phyloP scores from a whole-genome alignment of 495 filamentous ascomycete genomes.

The Lentithecium fluviatile region DNA sequence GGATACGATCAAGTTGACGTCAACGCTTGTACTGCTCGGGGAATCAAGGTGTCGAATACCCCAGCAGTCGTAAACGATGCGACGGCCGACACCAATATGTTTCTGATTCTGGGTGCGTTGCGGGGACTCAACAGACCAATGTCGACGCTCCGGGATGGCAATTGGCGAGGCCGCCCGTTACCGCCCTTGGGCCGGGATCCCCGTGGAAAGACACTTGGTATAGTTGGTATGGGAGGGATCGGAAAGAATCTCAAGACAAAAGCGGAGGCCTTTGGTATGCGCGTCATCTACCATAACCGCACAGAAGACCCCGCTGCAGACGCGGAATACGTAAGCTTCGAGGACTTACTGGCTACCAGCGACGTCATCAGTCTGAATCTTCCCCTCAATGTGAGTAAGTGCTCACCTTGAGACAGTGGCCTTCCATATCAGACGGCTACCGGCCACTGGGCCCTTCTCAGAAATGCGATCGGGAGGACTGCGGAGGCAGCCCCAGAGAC shows the following conservation, averaged over 20 bases:
- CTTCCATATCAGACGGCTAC: background rate
- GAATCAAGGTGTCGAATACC: constrained; percentile 74
- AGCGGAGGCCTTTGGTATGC: constrained; percentile 64
- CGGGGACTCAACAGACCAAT: constrained; percentile 68
- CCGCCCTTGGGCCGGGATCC: constrained; percentile 61
- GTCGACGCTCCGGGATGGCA: constrained; percentile 57
- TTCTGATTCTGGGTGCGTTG: constrained; percentile 73
- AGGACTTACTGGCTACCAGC: constrained; percentile 61
- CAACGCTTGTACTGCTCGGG: constrained; percentile 59
- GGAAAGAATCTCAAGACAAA: constrained; percentile 66
- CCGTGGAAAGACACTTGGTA: constrained; percentile 64
- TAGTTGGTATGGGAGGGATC: constrained; percentile 53
- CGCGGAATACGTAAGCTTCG: constrained; percentile 67
- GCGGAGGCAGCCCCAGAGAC: too few species aligned
- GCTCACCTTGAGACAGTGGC: background rate
- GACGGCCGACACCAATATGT: constrained; percentile 75
- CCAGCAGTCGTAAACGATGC: constrained; percentile 78
- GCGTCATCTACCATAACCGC: constrained; percentile 68
- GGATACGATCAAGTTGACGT: constrained; percentile 83
- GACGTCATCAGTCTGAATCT: constrained; percentile 78
- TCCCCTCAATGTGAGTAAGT: constrained; percentile 64
- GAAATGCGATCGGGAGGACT: background rate
- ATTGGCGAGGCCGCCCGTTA: constrained; percentile 54
- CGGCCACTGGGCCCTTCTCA: background rate
- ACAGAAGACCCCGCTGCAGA: constrained; percentile 56